Evolutionary conservation across 1,139 yeast species (phyloP).

Genomic region (Hansenula sp.): DNA sequence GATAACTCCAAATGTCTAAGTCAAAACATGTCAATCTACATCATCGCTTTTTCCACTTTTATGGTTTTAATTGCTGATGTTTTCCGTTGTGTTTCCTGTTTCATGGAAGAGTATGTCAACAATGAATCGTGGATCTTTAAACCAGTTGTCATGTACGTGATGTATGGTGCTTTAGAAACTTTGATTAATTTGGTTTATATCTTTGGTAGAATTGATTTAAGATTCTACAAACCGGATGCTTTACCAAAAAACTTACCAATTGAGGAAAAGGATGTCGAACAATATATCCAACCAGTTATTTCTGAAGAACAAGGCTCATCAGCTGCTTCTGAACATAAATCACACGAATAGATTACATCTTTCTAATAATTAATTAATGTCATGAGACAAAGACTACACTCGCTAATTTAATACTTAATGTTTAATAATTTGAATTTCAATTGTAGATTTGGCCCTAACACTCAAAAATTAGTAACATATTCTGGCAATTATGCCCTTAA

Average conservation of each 20-base stretch:
- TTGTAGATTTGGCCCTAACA: too few species aligned
- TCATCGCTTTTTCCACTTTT: constrained; percentile 49
- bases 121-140: constrained; percentile 39
- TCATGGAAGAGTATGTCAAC: constrained; percentile 34
- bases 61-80: constrained; percentile 54
- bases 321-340: neutral
- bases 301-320: neutral
- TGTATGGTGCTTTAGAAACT: constrained; percentile 66
- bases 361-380: too few species aligned
- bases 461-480: too few species aligned
- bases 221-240: constrained; percentile 65
- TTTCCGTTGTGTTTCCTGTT: constrained; percentile 54
- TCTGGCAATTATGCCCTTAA: too few species aligned
- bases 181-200: constrained; percentile 52
- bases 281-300: constrained; percentile 2
- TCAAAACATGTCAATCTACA: constrained; percentile 43
- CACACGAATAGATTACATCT: too few species aligned
- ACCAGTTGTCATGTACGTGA: constrained; percentile 60
- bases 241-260: constrained; percentile 4
- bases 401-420: too few species aligned
- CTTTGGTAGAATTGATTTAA: constrained; percentile 63
- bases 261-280: neutral
- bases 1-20: constrained; percentile 26
- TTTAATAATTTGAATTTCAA: too few species aligned
- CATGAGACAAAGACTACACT: too few species aligned